Percentiles rank a stretch among this genome's conserved stretches.
Conservation (phyloP, 2,329 filamentous ascomycete genomes). For the Scedosporium minutisporum region DNA sequence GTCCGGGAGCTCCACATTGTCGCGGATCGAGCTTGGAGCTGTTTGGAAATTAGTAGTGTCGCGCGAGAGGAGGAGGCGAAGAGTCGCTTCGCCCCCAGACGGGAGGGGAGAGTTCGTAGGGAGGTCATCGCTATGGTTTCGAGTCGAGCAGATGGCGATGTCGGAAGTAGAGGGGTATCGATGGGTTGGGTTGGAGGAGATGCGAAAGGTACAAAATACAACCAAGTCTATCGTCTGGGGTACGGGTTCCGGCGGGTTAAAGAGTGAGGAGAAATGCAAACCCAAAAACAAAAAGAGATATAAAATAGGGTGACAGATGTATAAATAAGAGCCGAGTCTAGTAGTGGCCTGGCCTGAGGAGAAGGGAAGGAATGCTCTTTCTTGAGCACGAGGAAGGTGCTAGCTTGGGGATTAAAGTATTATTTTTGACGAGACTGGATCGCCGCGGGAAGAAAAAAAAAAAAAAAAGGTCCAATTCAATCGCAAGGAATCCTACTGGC, state of each 20-base stretch:
- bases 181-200: background rate
- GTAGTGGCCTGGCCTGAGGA: too few relatives aligned
- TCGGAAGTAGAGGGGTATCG: background rate
- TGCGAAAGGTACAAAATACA: too few relatives aligned
- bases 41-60: background rate
- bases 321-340: too few relatives aligned
- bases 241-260: too few relatives aligned
- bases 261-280: too few relatives aligned
- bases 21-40: background rate
- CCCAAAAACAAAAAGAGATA: too few relatives aligned
- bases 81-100: background rate
- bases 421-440: background rate
- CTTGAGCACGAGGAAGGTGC: too few relatives aligned
- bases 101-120: background rate
- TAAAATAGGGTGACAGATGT: too few relatives aligned
- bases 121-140: background rate
- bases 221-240: too few relatives aligned
- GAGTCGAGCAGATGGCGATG: background rate
- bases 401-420: too few relatives aligned
- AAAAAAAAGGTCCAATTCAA: background rate
- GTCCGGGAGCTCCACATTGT: background rate
- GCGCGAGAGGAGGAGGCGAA: background rate
- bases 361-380: too few relatives aligned
- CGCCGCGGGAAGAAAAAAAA: background rate
- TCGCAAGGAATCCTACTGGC: background rate